Percentiles rank a stretch among this genome's conserved stretches.
Evolutionary conservation across 1,139 yeast genomes (phyloP).

Genomic region (Scheffersomyces cryptocercus): DNA sequence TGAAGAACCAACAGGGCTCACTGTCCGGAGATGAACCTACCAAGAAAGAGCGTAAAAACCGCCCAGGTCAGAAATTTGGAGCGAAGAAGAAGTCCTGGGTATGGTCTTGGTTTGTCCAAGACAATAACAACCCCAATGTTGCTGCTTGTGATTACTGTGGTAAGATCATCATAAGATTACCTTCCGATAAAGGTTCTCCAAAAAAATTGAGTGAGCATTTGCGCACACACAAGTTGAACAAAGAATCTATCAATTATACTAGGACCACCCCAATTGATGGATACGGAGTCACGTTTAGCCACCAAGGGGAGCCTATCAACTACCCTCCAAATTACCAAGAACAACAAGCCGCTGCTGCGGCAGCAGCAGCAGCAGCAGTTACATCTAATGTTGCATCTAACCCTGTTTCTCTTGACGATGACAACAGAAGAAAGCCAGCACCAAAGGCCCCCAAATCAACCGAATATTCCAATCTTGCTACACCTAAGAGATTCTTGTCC

Average conservation of each 20-base stretch:
- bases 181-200: constrained; percentile 60
- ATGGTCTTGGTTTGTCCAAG: constrained; percentile 62
- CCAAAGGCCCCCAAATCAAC: constrained; percentile 3
- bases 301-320: constrained; percentile 27
- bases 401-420: constrained; percentile 4
- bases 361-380: constrained; percentile 5
- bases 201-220: constrained; percentile 59
- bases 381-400: constrained; percentile 2
- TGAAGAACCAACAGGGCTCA: constrained; percentile 5
- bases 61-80: constrained; percentile 45
- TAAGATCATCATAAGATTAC: constrained; percentile 45
- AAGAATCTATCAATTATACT: constrained; percentile 35
- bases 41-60: constrained; percentile 28
- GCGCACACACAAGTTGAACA: constrained; percentile 52
- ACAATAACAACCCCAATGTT: constrained; percentile 44
- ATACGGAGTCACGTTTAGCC: constrained; percentile 34
- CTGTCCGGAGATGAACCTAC: constrained; percentile 4
- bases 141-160: constrained; percentile 60
- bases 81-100: constrained; percentile 64
- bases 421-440: constrained; percentile 4
- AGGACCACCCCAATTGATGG: constrained; percentile 42
- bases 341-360: constrained; percentile 2
- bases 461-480: constrained; percentile 2
- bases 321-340: constrained; percentile 12
- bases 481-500: constrained; percentile 22